Conservation (phyloP, 2,329 filamentous ascomycete species). For the Fusarium sarcochroum region DNA sequence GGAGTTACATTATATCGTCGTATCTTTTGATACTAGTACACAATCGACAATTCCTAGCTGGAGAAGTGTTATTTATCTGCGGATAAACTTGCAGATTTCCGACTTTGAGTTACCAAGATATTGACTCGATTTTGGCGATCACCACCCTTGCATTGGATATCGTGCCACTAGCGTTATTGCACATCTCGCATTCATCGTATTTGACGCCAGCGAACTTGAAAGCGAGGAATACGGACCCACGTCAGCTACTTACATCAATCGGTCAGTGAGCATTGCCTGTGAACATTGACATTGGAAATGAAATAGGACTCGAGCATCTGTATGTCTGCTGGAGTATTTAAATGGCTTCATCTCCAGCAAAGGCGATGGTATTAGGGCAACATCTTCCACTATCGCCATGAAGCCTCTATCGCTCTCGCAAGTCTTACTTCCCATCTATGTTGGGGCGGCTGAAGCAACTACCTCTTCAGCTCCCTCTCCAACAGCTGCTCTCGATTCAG, state of each 20-base stretch:
- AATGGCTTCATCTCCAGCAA: neutral
- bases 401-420: slow-evolving; percentile 10
- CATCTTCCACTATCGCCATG: slow-evolving; percentile 2
- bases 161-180: neutral
- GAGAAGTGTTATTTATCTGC: too few relatives aligned
- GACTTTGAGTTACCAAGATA: neutral
- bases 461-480: neutral
- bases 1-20: too few relatives aligned
- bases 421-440: slow-evolving; percentile 11
- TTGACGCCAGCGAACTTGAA: neutral
- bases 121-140: slow-evolving; percentile 1
- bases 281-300: neutral
- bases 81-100: neutral
- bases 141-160: neutral
- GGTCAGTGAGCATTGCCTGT: neutral
- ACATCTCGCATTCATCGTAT: slow-evolving; percentile 20
- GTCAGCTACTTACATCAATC: slow-evolving; percentile 2
- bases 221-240: slow-evolving; percentile 16
- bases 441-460: neutral
- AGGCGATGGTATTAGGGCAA: neutral
- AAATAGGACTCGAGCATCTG: neutral
- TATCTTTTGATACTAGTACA: too few relatives aligned
- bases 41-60: too few relatives aligned
- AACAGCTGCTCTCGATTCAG: slow-evolving; percentile 34
- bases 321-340: neutral